phyloP scores from a whole-genome alignment of 169 alveolate species.

The Plasmodium adleri region DNA sequence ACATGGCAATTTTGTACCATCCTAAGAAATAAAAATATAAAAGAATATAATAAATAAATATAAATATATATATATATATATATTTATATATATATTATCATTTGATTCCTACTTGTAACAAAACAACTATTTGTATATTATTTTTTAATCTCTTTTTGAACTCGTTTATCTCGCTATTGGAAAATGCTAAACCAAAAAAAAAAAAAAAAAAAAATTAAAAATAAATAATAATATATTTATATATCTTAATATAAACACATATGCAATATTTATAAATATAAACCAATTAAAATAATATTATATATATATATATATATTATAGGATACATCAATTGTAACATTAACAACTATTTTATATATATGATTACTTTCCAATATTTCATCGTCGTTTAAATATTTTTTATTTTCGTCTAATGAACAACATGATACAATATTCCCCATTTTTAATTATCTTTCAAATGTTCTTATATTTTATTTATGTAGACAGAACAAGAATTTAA shows the following conservation, averaged over 20 bases:
- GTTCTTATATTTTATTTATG: not conserved
- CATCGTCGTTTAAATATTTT: slow-evolving; percentile 73
- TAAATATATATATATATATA: not conserved
- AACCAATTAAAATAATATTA: not conserved
- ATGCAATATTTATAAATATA: not conserved
- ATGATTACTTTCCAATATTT: slow-evolving; percentile 71
- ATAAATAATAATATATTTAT: not conserved
- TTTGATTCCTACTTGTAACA: slow-evolving; percentile 51
- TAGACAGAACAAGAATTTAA: slow-evolving; percentile 20
- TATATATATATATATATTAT: not conserved
- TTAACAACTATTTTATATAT: slow-evolving; percentile 1
- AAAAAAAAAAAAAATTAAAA: slow-evolving; percentile 1
- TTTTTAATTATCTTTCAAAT: not conserved
- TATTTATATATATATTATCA: not conserved
- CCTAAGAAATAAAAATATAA: slow-evolving; percentile 5
- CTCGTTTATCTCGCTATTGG: slow-evolving; percentile 58
- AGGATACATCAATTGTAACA: not conserved
- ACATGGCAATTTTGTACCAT: slow-evolving; percentile 74
- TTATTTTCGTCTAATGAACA: slow-evolving; percentile 72
- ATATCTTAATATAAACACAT: not conserved
- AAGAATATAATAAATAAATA: slow-evolving; percentile 15
- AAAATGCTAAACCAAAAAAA: slow-evolving; percentile 36
- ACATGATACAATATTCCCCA: slow-evolving; percentile 75
- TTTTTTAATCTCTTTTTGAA: slow-evolving; percentile 73
- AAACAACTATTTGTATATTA: slow-evolving; percentile 66